A percentile compares a stretch with the other conserved stretches of the same genome.
These are phyloP conservation scores for Magnaporthiopsis poae DNA, from an alignment of 2,329 filamentous ascomycete species.

Conservation along the genomic window DNA sequence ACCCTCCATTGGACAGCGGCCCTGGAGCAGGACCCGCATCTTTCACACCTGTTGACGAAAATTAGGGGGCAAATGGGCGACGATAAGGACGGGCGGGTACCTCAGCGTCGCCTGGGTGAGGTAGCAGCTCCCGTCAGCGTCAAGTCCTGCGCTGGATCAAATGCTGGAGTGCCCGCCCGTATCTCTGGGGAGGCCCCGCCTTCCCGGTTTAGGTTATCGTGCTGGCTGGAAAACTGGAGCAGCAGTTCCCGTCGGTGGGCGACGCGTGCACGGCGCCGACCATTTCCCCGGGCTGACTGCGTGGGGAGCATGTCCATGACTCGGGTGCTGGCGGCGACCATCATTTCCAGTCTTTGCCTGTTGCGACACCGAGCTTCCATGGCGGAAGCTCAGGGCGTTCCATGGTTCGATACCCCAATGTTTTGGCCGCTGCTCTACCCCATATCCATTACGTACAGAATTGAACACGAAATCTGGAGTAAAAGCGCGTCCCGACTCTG, in stretches of 20 bases:
- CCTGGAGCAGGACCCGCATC: not conserved
- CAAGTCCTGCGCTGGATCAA: too few species aligned
- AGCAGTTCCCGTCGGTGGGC: too few species aligned
- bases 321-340: not conserved
- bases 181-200: not conserved
- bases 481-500: not conserved
- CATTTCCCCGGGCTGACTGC: not conserved
- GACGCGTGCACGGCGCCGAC: not conserved
- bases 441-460: constrained; percentile 5
- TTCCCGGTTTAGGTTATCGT: not conserved
- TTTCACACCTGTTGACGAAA: not conserved
- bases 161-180: not conserved
- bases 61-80: not conserved
- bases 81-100: not conserved
- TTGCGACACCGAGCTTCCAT: not conserved
- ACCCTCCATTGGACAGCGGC: not conserved
- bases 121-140: too few species aligned
- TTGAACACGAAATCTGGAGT: not conserved
- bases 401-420: not conserved
- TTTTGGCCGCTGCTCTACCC: constrained; percentile 23
- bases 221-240: too few species aligned
- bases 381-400: not conserved
- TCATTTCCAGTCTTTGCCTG: not conserved
- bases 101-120: too few species aligned
- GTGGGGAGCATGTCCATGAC: not conserved